These are phyloP conservation scores for Erysimum cheiranthoides DNA, from an alignment of 345 rosid species.

Conservation along the genomic window DNA sequence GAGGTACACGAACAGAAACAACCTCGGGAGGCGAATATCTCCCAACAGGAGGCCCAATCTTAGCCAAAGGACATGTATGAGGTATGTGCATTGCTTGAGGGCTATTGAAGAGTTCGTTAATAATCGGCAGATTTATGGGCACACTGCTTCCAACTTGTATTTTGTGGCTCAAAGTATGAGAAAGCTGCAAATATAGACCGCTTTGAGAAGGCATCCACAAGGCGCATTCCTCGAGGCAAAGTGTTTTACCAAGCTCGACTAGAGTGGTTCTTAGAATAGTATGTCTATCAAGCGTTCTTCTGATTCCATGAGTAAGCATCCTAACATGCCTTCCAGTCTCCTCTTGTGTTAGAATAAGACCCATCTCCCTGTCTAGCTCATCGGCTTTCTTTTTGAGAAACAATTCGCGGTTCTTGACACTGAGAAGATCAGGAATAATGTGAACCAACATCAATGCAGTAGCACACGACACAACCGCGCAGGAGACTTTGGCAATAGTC, in stretches of 20 bases:
- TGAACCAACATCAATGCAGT: conserved; percentile 92
- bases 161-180: conserved; percentile 72
- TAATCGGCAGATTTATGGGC: conserved; percentile 61
- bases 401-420: conserved; percentile 82
- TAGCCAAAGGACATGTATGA: conserved; percentile 74
- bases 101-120: conserved; percentile 71
- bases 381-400: conserved; percentile 82
- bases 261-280: conserved; percentile 87
- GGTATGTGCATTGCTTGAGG: conserved; percentile 74
- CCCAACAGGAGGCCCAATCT: conserved; percentile 71
- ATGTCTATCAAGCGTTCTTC: conserved; percentile 88
- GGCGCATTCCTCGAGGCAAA: conserved; percentile 86
- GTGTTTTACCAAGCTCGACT: conserved; percentile 86
- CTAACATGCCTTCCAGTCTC: conserved; percentile 94
- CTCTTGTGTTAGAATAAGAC: conserved; percentile 85
- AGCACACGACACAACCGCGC: conserved; percentile 88
- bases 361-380: conserved; percentile 92
- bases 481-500: conserved; percentile 79
- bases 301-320: conserved; percentile 95
- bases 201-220: conserved; percentile 93
- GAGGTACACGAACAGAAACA: conserved; percentile 96
- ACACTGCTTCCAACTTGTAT: conserved; percentile 69
- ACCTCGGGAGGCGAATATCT: conserved; percentile 72
- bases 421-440: conserved; percentile 86
- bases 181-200: conserved; percentile 68